These are phyloP conservation scores for Linum trigynum DNA, from an alignment of 345 rosid species.

Conservation along the genomic window DNA sequence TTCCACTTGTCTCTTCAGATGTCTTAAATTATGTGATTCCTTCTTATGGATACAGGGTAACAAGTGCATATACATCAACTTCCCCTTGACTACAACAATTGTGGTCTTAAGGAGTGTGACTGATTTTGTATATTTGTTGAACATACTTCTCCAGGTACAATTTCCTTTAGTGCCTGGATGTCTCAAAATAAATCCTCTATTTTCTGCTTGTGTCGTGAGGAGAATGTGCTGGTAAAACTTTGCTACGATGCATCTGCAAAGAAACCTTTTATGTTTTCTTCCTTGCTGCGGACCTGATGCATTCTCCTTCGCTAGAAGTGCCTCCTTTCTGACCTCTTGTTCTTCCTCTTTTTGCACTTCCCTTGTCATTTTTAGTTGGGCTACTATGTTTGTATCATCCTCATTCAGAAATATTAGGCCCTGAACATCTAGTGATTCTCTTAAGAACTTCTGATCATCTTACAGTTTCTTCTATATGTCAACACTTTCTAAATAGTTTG, in stretches of 20 bases:
- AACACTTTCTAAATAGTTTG: neutral
- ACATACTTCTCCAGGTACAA: slow-evolving; percentile 79
- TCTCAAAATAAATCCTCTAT: neutral
- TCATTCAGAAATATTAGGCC: too few species aligned
- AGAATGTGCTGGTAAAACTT: too few species aligned
- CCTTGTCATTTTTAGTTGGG: too few species aligned
- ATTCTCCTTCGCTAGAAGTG: too few species aligned
- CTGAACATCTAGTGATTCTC: too few species aligned
- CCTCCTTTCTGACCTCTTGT: too few species aligned
- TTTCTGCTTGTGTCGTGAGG: neutral
- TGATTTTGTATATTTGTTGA: slow-evolving; percentile 52
- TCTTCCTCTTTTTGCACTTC: too few species aligned
- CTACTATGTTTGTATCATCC: too few species aligned
- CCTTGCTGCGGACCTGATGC: neutral
- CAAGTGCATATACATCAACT: slow-evolving; percentile 45
- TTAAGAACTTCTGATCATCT: too few species aligned
- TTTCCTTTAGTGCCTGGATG: neutral
- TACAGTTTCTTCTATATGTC: neutral
- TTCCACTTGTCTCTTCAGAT: too few species aligned
- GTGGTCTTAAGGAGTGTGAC: slow-evolving; percentile 48
- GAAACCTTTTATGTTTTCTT: neutral
- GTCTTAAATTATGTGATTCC: neutral
- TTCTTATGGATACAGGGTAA: slow-evolving; percentile 33
- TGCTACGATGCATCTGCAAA: too few species aligned
- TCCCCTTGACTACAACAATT: slow-evolving; percentile 35